Conservation (phyloP, 2,329 filamentous ascomycete genomes). For the Fusarium neocosmosporiellum region DNA sequence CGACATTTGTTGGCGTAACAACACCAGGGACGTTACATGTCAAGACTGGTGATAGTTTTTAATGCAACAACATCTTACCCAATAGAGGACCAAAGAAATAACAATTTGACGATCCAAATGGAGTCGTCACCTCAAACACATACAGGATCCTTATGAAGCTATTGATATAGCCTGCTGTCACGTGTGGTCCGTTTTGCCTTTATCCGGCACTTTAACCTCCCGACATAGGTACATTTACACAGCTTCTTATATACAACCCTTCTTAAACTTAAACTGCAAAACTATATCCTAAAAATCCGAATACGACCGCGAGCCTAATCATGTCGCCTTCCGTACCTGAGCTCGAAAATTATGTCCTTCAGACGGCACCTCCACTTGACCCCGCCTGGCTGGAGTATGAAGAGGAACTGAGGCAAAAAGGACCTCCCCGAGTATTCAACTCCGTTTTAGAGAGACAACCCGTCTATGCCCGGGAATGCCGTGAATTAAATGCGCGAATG, state of each 20-base stretch:
- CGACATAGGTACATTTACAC: not conserved
- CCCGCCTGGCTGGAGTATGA: conserved; percentile 56
- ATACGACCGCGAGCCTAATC: not conserved
- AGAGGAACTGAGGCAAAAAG: conserved; percentile 35
- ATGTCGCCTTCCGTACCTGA: conserved; percentile 33
- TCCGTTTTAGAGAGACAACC: conserved; percentile 49
- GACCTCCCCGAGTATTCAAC: conserved; percentile 34
- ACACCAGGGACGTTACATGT: not conserved
- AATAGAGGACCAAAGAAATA: not conserved
- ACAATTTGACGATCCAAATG: not conserved
- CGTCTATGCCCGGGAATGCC: conserved; percentile 55
- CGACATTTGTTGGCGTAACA: not conserved
- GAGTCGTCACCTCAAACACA: not conserved
- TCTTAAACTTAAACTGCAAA: not conserved
- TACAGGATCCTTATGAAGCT: not conserved
- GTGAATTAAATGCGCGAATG: conserved; percentile 50
- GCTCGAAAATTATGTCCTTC: conserved; percentile 43
- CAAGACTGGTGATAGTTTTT: not conserved
- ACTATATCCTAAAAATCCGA: not conserved
- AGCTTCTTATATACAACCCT: not conserved
- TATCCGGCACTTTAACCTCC: conserved; percentile 17
- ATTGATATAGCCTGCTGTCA: conserved; percentile 1
- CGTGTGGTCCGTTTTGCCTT: conserved; percentile 5
- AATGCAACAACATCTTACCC: not conserved
- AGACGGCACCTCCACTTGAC: conserved; percentile 52